Conservation (phyloP, 768 basidiomycete genomes). For the Tricholoma furcatifolium region DNA sequence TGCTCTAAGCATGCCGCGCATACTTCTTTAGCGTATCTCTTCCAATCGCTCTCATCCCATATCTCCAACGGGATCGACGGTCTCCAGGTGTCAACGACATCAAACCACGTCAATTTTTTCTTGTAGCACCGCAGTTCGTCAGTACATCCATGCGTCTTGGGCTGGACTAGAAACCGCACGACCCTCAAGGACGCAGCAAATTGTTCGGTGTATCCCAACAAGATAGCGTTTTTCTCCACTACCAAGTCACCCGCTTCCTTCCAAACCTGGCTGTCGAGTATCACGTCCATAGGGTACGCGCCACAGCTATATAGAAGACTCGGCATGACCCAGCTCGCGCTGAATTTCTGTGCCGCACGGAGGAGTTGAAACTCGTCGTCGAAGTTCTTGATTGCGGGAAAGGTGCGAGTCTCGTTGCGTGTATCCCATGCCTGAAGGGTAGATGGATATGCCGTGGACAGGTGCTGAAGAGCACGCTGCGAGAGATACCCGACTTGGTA, state of each 20-base stretch:
- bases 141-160: conserved; percentile 1
- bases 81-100: conserved; percentile 8
- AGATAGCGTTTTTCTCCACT: conserved; percentile 12
- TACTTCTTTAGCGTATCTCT: conserved; percentile 12
- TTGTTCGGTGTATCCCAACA: conserved; percentile 16
- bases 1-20: conserved; percentile 11
- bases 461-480: conserved; percentile 16
- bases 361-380: conserved; percentile 19
- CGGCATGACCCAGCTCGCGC: conserved; percentile 19
- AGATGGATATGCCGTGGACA: conserved; percentile 19
- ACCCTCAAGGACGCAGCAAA: conserved; percentile 13
- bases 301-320: conserved; percentile 20
- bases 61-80: conserved; percentile 17
- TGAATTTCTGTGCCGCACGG: conserved; percentile 17
- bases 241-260: conserved; percentile 11
- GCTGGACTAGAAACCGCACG: conserved; percentile 12
- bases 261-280: conserved; percentile 15
- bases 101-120: conserved; percentile 12
- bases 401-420: conserved; percentile 11
- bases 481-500: conserved; percentile 18
- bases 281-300: conserved; percentile 17
- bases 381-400: conserved; percentile 13
- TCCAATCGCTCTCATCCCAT: conserved; percentile 19
- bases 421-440: conserved; percentile 16
- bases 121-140: conserved; percentile 7